Base-by-base conservation (phyloP, 148 eudicot species). In the Rhododendron williamsianum region DNA sequence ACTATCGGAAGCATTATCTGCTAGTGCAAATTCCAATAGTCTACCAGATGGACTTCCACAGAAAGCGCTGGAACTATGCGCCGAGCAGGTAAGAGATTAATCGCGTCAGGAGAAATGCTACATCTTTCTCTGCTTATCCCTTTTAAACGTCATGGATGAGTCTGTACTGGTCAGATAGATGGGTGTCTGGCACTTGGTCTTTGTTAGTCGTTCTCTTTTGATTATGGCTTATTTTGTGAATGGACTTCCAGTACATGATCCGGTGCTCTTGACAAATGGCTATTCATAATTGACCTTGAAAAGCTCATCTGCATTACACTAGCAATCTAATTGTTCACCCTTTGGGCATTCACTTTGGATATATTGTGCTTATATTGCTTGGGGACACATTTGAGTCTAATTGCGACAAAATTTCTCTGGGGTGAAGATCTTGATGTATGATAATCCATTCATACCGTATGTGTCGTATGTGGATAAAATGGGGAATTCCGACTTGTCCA, bases 1-100 rank as follows among this genome's bases (percentile, higher is more conserved):
- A 81, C 87, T 96, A 85, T 93, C 98, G 4, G 97, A 96, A 91
- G 99, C 99, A 80, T 86, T 96, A 82, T 84, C 98, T 79, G 90
- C 95, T 16, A 91, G 88, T 89, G 93, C 97, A 76, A 88, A 51
- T 67, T 91, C 92, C 83, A 82, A 88, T 81, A 94, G 89, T 86
- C 49, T 96, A 69, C 92, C 94, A 13, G 94, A 92, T 86, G 98
- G 89, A 82, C 87, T 94, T 86, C 78, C 92, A 4, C 90, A 92
- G 80, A 90, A 83, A 78, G 97, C 97, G 25, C 82, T 96, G 90
- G 86, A 81, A 69, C 87, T 86, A 81, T 94, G 99, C 73, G 93
- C 94, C 27, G 92, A 94, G 83, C 93, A 93, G 87, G 99, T 96
- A 91, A 49, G 83, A 63, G 23, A 54, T 52, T 73, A 58, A 77